phyloP scores from a whole-genome alignment of 2,329 filamentous ascomycete species.

The Drechmeria coniospora region DNA sequence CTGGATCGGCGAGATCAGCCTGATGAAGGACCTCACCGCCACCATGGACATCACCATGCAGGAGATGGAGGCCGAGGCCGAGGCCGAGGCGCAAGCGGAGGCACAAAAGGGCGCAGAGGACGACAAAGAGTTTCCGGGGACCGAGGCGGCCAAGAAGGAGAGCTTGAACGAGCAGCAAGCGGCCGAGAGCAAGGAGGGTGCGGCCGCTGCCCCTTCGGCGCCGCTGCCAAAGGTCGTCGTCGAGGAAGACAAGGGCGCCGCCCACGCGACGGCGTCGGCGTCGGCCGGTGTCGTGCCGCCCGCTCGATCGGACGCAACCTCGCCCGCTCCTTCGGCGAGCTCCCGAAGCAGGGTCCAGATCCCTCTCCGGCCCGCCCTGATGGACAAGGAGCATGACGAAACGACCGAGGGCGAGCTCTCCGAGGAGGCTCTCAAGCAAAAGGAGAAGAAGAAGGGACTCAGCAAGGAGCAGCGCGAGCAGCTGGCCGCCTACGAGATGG shows the following conservation, averaged over 20 bases:
- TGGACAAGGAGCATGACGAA: slow-evolving; percentile 65
- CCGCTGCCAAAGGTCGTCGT: slow-evolving; percentile 25
- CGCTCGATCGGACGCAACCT: slow-evolving; percentile 19
- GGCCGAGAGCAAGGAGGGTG: slow-evolving; percentile 10
- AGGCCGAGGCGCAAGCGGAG: slow-evolving; percentile 33
- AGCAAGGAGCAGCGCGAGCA: slow-evolving; percentile 89
- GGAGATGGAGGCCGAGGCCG: slow-evolving; percentile 43
- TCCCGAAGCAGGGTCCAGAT: slow-evolving; percentile 37
- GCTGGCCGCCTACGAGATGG: slow-evolving; percentile 72
- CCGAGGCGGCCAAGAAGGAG: slow-evolving; percentile 39
- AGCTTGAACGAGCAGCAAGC: slow-evolving; percentile 29
- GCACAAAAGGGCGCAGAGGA: slow-evolving; percentile 28
- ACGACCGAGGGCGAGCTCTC: slow-evolving; percentile 53
- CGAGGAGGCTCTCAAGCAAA: slow-evolving; percentile 23
- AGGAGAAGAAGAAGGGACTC: slow-evolving; percentile 77
- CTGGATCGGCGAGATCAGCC: slow-evolving; percentile 93
- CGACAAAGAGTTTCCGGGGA: slow-evolving; percentile 39
- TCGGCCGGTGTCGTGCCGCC: slow-evolving; percentile 10
- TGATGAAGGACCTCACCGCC: slow-evolving; percentile 96
- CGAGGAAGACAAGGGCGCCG: slow-evolving; percentile 19
- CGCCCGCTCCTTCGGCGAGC: slow-evolving; percentile 26
- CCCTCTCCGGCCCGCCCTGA: slow-evolving; percentile 70
- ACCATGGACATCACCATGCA: slow-evolving; percentile 97
- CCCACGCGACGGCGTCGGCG: slow-evolving; percentile 4
- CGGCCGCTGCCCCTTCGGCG: slow-evolving; percentile 7